A percentile compares a stretch with the other conserved stretches of the same genome.
phyloP scores from a whole-genome alignment of 176 grass and related monocot species.

The Triticum monococcum region DNA sequence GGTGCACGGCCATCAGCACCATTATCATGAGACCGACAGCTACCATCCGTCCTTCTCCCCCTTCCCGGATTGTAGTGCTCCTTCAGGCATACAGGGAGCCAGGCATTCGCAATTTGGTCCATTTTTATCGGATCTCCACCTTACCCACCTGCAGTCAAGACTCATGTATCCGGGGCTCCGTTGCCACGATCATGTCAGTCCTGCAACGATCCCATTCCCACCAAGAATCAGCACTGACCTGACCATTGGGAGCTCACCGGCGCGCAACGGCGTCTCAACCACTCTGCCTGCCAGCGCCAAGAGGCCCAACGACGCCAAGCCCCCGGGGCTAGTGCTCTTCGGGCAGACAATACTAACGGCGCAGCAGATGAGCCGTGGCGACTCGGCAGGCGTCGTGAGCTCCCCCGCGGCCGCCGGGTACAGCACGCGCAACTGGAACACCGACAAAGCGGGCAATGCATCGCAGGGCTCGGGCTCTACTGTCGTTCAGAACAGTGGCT shows the following conservation, averaged over 20 bases:
- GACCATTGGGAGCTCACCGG: conserved; percentile 32
- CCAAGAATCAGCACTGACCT: conserved; percentile 47
- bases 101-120: conserved; percentile 82
- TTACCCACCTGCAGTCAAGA: conserved; percentile 57
- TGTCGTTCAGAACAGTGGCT: conserved; percentile 56
- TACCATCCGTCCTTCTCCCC: conserved; percentile 40
- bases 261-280: conserved; percentile 14
- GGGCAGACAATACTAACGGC: conserved; percentile 75
- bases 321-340: conserved; percentile 69
- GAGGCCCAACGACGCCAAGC: conserved; percentile 32
- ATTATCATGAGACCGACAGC: conserved; percentile 4
- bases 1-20: conserved; percentile 11
- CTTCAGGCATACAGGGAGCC: conserved; percentile 99
- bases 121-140: conserved; percentile 71
- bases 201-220: background rate
- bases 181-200: conserved; percentile 10
- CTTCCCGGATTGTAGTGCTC: conserved; percentile 52
- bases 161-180: conserved; percentile 33
- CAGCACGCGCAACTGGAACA: conserved; percentile 38
- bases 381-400: background rate
- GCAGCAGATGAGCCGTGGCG: conserved; percentile 55
- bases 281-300: conserved; percentile 29
- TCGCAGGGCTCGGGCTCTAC: conserved; percentile 78
- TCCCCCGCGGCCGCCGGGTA: conserved; percentile 21
- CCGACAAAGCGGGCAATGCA: conserved; percentile 51